Base-by-base conservation (phyloP, 495 filamentous ascomycete species). In the Aspergillus ellipticus region DNA sequence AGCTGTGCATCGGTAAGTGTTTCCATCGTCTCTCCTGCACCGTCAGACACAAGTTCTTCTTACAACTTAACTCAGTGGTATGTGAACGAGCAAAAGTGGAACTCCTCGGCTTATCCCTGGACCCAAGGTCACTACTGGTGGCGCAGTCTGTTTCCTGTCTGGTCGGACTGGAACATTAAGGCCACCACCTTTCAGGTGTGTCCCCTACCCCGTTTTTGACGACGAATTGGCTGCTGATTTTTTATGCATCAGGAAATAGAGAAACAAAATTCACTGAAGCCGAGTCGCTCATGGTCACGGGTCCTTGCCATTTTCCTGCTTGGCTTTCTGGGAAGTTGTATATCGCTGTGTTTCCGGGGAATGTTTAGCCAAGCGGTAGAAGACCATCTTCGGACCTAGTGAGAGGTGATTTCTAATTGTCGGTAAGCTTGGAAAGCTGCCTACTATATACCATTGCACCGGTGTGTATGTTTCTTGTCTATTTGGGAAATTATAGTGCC, bases 41-140 rank as follows among this genome's bases (percentile, higher is more conserved):
- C 26, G 65, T 56, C 20, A 0, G 19, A 13, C 37, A 22, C 37
- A 41, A 13, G 37, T 10, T 9, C 15, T 19, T 13, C 26, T 47
- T 70, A 58, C 61, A 19, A 20, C 7, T 15, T 24, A 6, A 60
- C 60, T n/a, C 17, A 56, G 53, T 60, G 60, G 56, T 65, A 66
- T 45, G 17, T 69, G 6, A 66, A 66, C 19, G 63, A 68, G 3
- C 63, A 71, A 41, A 68, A 69, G 2, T 79, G 79, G 73, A 82
- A 82, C 56, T 68, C 76, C 1, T 77, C 73, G 26, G 61, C 69
- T 20, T 80, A 78, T 62, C 79, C 79, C 33, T 79, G 71, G 60
- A 65, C 66, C 2, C 70, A 73, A 51, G 54, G 45, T 6, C 64
- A 72, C 13, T 73, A 59, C 50, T 73, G 68, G 68, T 74, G 57